Conservation (phyloP, 768 basidiomycete genomes). For the Pluteus cervinus region DNA sequence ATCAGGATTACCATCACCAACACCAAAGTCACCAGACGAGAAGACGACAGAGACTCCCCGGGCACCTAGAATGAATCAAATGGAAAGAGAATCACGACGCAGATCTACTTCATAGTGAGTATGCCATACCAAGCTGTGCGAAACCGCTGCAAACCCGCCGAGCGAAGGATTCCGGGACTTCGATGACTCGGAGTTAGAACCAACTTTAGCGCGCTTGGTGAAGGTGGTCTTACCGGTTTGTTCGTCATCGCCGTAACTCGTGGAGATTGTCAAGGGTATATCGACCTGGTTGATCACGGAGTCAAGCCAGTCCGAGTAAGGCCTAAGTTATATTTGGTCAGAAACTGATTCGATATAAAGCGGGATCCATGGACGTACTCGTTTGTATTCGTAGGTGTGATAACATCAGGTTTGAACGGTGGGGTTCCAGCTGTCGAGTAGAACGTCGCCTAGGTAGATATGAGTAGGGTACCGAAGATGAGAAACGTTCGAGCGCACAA, state of each 20-base stretch:
- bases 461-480: not conserved
- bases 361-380: conserved; percentile 15
- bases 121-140: conserved; percentile 59
- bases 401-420: conserved; percentile 45
- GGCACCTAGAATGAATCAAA: conserved; percentile 31
- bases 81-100: not conserved
- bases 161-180: conserved; percentile 56
- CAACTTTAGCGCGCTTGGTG: not conserved
- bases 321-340: conserved; percentile 11
- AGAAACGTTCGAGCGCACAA: conserved; percentile 13
- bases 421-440: conserved; percentile 60
- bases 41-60: conserved; percentile 63
- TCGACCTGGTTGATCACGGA: conserved; percentile 41
- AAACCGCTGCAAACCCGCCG: conserved; percentile 52
- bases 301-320: conserved; percentile 50
- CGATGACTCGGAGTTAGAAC: conserved; percentile 2
- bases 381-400: conserved; percentile 33
- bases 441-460: conserved; percentile 34
- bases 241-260: conserved; percentile 69
- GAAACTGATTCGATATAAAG: conserved; percentile 1
- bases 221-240: conserved; percentile 43
- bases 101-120: not conserved
- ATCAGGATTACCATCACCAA: conserved; percentile 54
- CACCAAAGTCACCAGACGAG: conserved; percentile 63
- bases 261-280: conserved; percentile 59